phyloP scores from a whole-genome alignment of 1,284 basidiomycete genomes.

The Ustilago shanxiensis region DNA sequence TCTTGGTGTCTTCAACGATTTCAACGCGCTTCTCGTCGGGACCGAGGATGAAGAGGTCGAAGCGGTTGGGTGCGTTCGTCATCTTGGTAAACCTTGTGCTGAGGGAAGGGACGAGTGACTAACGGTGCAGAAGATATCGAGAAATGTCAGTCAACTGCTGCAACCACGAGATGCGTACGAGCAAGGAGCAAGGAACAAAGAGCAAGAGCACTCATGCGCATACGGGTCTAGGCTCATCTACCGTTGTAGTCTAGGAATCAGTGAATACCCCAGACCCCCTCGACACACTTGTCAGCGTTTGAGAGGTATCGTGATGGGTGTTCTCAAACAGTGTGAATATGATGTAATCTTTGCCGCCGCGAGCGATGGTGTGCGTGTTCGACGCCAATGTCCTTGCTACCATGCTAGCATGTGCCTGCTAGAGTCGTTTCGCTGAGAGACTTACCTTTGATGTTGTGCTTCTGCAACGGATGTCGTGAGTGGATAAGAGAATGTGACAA shows the following conservation, averaged over 20 bases:
- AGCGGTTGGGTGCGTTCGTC: slow-evolving; percentile 87
- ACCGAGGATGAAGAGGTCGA: slow-evolving; percentile 89
- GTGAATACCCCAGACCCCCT: slow-evolving; percentile 43
- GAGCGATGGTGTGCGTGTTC: neutral
- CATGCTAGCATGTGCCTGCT: neutral
- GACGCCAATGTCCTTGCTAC: neutral
- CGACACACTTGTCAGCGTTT: slow-evolving; percentile 62
- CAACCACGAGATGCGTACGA: neutral
- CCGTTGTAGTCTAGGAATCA: slow-evolving; percentile 69
- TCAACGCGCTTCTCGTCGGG: slow-evolving; percentile 93
- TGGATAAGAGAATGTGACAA: slow-evolving; percentile 16
- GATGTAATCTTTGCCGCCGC: slow-evolving; percentile 59
- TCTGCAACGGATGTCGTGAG: neutral
- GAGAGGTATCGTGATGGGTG: slow-evolving; percentile 34
- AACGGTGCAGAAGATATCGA: slow-evolving; percentile 1
- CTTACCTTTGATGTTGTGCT: neutral
- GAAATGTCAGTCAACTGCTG: slow-evolving; percentile 11
- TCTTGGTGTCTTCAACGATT: slow-evolving; percentile 93
- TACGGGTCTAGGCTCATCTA: slow-evolving; percentile 61
- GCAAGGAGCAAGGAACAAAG: neutral
- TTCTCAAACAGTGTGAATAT: slow-evolving; percentile 68
- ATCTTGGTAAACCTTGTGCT: slow-evolving; percentile 24
- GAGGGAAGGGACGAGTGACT: neutral
- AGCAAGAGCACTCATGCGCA: neutral
- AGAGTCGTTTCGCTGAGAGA: neutral